Conservation (phyloP, 495 filamentous ascomycete species). For the Coniosporium apollinis region DNA sequence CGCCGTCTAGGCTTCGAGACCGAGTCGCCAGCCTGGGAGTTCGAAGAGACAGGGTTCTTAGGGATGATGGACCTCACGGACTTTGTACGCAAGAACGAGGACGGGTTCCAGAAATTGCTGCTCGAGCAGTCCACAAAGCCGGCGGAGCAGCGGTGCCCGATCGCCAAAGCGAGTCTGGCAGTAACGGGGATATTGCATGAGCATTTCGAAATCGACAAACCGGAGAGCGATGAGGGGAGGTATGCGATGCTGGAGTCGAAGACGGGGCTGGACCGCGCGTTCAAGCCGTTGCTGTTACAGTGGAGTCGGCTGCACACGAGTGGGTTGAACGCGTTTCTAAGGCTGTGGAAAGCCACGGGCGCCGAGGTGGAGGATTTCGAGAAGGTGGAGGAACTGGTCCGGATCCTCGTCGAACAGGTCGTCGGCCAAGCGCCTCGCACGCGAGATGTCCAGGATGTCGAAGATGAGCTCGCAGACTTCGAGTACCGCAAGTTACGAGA, state of each 20-base stretch:
- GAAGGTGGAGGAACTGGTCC: slow-evolving; percentile 77
- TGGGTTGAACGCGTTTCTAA: slow-evolving; percentile 74
- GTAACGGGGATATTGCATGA: slow-evolving; percentile 83
- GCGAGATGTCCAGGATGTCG: slow-evolving; percentile 75
- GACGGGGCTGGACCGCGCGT: slow-evolving; percentile 68
- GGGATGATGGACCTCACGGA: slow-evolving; percentile 97
- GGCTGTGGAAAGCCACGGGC: slow-evolving; percentile 78
- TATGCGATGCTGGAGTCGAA: slow-evolving; percentile 63
- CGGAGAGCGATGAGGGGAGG: slow-evolving; percentile 66
- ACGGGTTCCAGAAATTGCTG: slow-evolving; percentile 74
- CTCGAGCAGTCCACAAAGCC: slow-evolving; percentile 74
- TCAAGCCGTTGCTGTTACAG: slow-evolving; percentile 75
- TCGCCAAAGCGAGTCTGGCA: slow-evolving; percentile 74
- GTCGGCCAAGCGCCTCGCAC: slow-evolving; percentile 69
- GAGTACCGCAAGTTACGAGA: slow-evolving; percentile 61
- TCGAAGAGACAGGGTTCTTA: slow-evolving; percentile 71
- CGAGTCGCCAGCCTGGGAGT: slow-evolving; percentile 70
- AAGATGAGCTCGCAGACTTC: slow-evolving; percentile 74
- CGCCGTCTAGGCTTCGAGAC: slow-evolving; percentile 80
- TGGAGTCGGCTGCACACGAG: slow-evolving; percentile 93
- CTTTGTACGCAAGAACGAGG: slow-evolving; percentile 78
- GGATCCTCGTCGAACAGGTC: slow-evolving; percentile 82
- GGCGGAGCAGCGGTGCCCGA: slow-evolving; percentile 59
- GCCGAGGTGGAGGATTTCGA: slow-evolving; percentile 76
- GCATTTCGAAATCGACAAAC: slow-evolving; percentile 86